Conservation (phyloP, 495 filamentous ascomycete species). For the Talaromyces nanjingensis region DNA sequence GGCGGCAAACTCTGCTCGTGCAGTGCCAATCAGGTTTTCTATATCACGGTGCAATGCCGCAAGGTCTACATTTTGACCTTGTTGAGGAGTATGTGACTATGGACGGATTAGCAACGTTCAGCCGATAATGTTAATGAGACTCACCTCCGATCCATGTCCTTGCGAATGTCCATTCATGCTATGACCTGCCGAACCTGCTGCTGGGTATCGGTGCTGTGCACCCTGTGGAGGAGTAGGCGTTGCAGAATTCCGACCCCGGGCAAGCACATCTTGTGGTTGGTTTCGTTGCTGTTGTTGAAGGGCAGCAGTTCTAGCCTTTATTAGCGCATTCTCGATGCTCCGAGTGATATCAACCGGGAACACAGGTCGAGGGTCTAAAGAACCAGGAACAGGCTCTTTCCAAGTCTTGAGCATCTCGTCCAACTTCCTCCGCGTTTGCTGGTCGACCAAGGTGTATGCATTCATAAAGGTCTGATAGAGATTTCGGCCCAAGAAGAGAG, state of each 20-base stretch:
- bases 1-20: slow-evolving; percentile 63
- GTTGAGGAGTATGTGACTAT: slow-evolving; percentile 32
- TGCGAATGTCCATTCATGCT: slow-evolving; percentile 31
- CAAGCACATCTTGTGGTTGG: slow-evolving; percentile 55
- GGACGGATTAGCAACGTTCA: slow-evolving; percentile 8
- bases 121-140: not conserved
- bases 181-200: slow-evolving; percentile 17
- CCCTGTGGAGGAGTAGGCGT: slow-evolving; percentile 60
- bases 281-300: slow-evolving; percentile 64
- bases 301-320: slow-evolving; percentile 74
- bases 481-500: slow-evolving; percentile 83
- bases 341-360: slow-evolving; percentile 79
- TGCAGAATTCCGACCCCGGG: slow-evolving; percentile 46
- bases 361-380: slow-evolving; percentile 78
- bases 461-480: slow-evolving; percentile 94
- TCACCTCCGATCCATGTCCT: slow-evolving; percentile 27
- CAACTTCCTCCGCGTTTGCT: slow-evolving; percentile 73
- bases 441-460: slow-evolving; percentile 83
- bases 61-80: slow-evolving; percentile 39
- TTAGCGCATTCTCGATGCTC: slow-evolving; percentile 87
- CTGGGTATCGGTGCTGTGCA: slow-evolving; percentile 31
- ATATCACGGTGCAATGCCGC: slow-evolving; percentile 76
- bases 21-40: slow-evolving; percentile 60
- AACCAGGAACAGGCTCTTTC: slow-evolving; percentile 94
- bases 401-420: slow-evolving; percentile 97